phyloP scores from a whole-genome alignment of 257 asterid species.

The Fraxinus anomala region DNA sequence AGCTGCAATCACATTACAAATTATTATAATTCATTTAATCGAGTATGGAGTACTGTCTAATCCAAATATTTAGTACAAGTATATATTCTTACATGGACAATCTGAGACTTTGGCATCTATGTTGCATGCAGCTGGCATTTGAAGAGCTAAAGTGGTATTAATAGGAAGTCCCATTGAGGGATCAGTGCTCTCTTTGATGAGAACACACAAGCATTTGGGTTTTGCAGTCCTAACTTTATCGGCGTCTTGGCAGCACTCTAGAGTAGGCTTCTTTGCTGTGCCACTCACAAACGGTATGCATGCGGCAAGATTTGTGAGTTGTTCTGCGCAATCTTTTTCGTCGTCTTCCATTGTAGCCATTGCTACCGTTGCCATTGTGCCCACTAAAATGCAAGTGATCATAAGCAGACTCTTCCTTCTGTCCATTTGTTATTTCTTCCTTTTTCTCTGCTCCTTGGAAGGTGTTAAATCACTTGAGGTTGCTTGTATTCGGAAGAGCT shows the following conservation, averaged over 20 bases:
- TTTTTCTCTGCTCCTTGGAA: neutral
- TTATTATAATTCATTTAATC: neutral
- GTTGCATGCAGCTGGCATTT: conserved; percentile 62
- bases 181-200: conserved; percentile 65
- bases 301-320: conserved; percentile 49
- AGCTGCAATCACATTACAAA: conserved; percentile 34
- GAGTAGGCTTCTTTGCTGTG: conserved; percentile 51
- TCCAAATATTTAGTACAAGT: neutral
- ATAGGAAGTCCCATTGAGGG: conserved; percentile 65
- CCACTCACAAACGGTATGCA: conserved; percentile 74
- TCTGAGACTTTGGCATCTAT: conserved; percentile 65
- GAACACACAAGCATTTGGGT: conserved; percentile 72
- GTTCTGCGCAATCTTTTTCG: conserved; percentile 64
- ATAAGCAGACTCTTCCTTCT: conserved; percentile 3
- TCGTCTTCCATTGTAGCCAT: conserved; percentile 49
- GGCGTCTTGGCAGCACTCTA: conserved; percentile 57
- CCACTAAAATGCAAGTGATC: conserved; percentile 25
- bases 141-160: conserved; percentile 66
- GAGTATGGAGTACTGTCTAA: neutral
- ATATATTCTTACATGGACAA: conserved; percentile 49
- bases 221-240: conserved; percentile 45
- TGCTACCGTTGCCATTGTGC: conserved; percentile 22
- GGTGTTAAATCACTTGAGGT: neutral
- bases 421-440: too few species aligned
- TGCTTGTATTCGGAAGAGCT: neutral